Percentiles rank a stretch among this genome's conserved stretches.
These are phyloP conservation scores for Penicillium maclennaniae DNA, from an alignment of 495 filamentous ascomycete genomes.

Conservation along the genomic window DNA sequence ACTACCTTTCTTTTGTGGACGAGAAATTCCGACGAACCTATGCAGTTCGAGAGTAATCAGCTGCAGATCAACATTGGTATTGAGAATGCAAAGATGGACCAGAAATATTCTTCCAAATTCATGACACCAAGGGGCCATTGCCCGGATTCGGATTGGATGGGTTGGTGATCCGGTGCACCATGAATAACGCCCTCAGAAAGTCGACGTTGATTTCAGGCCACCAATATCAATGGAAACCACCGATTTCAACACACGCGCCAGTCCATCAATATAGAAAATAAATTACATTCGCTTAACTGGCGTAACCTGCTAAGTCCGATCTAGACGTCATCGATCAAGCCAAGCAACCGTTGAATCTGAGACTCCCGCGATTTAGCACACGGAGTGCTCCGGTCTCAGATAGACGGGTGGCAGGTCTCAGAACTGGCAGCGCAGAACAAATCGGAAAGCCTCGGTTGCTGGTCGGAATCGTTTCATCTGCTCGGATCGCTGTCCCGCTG, in stretches of 20 bases:
- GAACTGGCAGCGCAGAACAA: constrained; percentile 13
- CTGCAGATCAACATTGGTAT: neutral
- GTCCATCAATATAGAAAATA: neutral
- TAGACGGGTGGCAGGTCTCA: constrained; percentile 12
- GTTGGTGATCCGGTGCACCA: no score
- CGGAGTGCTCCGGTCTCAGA: constrained; percentile 26
- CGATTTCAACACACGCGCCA: neutral
- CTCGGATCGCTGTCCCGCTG: constrained; percentile 28
- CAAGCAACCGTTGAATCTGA: constrained; percentile 19
- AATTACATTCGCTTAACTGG: neutral
- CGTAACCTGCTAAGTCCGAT: neutral
- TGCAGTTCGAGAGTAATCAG: constrained; percentile 61
- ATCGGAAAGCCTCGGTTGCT: constrained; percentile 29
- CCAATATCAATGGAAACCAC: no score
- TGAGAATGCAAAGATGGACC: neutral
- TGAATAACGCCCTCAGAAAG: no score
- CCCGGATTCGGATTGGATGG: neutral
- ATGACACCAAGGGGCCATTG: neutral
- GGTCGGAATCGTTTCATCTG: constrained; percentile 21
- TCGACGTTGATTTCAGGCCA: no score
- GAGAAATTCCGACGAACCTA: constrained; percentile 80
- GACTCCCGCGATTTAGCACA: constrained; percentile 20
- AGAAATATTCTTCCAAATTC: neutral
- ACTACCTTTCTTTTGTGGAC: constrained; percentile 74
- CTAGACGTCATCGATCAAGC: constrained; percentile 13